Conservation (phyloP, 768 basidiomycete species). For the Podaxis mareebaensis region DNA sequence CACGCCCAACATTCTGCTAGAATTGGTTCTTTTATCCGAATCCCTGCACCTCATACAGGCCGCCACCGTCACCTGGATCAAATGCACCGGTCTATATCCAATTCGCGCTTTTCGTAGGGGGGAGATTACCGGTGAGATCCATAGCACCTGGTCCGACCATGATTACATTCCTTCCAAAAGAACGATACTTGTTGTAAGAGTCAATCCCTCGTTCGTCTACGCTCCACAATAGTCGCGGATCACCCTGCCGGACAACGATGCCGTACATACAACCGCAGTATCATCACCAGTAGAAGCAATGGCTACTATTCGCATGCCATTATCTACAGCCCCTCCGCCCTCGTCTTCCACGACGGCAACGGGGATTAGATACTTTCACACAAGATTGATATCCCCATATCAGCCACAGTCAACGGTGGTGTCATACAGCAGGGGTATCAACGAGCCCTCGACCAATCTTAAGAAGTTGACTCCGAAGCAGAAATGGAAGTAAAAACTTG, state of each 20-base stretch:
- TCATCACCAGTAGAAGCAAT: conserved; percentile 37
- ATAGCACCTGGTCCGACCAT: too few species aligned
- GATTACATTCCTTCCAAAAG: too few species aligned
- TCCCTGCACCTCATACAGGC: too few species aligned
- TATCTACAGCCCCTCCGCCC: conserved; percentile 66
- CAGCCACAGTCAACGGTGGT: conserved; percentile 68
- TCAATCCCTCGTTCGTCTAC: conserved; percentile 73
- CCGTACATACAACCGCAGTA: conserved; percentile 49
- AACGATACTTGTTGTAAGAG: conserved; percentile 49
- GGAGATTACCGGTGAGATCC: too few species aligned
- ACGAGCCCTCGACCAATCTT: not conserved
- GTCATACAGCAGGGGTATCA: conserved; percentile 26
- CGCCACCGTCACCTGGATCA: too few species aligned
- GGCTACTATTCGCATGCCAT: conserved; percentile 73
- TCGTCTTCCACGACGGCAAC: conserved; percentile 57
- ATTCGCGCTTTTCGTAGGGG: too few species aligned
- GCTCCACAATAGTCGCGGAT: conserved; percentile 59
- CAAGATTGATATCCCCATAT: conserved; percentile 63
- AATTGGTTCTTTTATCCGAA: too few species aligned
- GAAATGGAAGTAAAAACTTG: conserved; percentile 27
- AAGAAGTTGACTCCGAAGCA: conserved; percentile 6
- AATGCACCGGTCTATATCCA: too few species aligned
- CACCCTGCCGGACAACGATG: conserved; percentile 51
- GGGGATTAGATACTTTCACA: conserved; percentile 56
- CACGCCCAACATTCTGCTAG: too few species aligned